These are phyloP conservation scores for Yarrowia deformans DNA, from an alignment of 805 yeast species.

Conservation along the genomic window DNA sequence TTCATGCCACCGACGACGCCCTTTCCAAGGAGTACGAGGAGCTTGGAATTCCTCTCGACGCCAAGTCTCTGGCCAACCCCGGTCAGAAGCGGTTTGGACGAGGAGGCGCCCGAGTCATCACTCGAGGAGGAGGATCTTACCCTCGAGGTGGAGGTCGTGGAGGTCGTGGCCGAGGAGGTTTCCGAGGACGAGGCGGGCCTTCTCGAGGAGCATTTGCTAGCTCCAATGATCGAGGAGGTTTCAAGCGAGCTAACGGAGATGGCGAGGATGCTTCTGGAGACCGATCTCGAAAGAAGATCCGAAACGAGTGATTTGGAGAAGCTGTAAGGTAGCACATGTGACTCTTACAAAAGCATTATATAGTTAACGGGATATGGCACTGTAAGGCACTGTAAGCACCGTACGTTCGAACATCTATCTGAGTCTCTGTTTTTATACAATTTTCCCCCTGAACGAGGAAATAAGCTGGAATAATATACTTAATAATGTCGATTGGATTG, in stretches of 20 bases:
- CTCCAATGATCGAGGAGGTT: slow-evolving; percentile 13
- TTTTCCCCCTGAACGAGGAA: not conserved
- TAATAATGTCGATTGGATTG: not conserved
- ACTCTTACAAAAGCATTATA: slow-evolving; percentile 1
- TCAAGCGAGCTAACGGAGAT: slow-evolving; percentile 24
- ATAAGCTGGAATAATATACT: slow-evolving; percentile 1
- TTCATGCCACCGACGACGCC: slow-evolving; percentile 40
- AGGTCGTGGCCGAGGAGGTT: slow-evolving; percentile 26
- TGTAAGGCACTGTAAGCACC: too few relatives aligned
- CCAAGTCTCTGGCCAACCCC: slow-evolving; percentile 31
- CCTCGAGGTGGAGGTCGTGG: slow-evolving; percentile 2
- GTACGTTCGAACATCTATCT: too few relatives aligned
- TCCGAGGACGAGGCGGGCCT: slow-evolving; percentile 10
- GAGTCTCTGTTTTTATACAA: not conserved
- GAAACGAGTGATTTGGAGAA: slow-evolving; percentile 10
- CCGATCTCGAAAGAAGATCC: slow-evolving; percentile 32
- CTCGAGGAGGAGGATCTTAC: slow-evolving; percentile 10
- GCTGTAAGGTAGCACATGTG: not conserved
- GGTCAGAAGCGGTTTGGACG: slow-evolving; percentile 26
- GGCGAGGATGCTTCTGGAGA: slow-evolving; percentile 7
- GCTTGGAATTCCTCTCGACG: slow-evolving; percentile 24
- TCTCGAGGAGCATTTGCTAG: slow-evolving; percentile 14
- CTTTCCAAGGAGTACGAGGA: slow-evolving; percentile 35
- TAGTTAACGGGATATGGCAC: slow-evolving; percentile 13
- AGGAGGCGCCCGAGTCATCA: slow-evolving; percentile 31